Evolutionary conservation across 148 eudicot species (phyloP).

Genomic region (Cornus controversa): DNA sequence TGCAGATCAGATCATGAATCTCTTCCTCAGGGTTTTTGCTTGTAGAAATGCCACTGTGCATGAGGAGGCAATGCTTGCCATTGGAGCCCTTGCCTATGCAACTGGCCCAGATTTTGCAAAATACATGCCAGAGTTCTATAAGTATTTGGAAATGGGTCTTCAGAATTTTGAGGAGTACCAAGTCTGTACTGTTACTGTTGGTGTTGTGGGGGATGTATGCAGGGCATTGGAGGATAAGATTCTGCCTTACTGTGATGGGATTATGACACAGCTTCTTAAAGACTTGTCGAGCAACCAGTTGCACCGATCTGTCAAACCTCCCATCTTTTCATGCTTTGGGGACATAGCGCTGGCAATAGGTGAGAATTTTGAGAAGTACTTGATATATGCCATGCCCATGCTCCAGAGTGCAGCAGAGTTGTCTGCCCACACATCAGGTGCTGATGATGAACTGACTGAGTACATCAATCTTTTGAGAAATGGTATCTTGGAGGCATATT

Average conservation of each 20-base stretch:
- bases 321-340: background rate
- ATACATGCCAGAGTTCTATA: conserved; percentile 8
- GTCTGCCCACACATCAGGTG: background rate
- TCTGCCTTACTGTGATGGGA: conserved; percentile 9
- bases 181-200: conserved; percentile 13
- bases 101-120: conserved; percentile 8
- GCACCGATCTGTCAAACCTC: background rate
- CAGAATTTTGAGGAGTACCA: conserved; percentile 17
- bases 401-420: conserved; percentile 2
- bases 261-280: conserved; percentile 12
- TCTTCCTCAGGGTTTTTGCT: conserved; percentile 4
- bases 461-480: background rate
- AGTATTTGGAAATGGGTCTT: conserved; percentile 20
- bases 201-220: conserved; percentile 15
- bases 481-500: background rate
- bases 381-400: background rate
- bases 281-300: conserved; percentile 8
- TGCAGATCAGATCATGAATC: background rate
- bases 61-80: conserved; percentile 14
- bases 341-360: background rate
- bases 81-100: conserved; percentile 9
- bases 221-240: conserved; percentile 15
- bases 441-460: background rate
- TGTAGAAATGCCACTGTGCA: conserved; percentile 8
- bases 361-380: background rate